A percentile compares a stretch with the other conserved stretches of the same genome.
These are phyloP conservation scores for Apiosordaria backusii DNA, from an alignment of 495 filamentous ascomycete species.

Conservation along the genomic window DNA sequence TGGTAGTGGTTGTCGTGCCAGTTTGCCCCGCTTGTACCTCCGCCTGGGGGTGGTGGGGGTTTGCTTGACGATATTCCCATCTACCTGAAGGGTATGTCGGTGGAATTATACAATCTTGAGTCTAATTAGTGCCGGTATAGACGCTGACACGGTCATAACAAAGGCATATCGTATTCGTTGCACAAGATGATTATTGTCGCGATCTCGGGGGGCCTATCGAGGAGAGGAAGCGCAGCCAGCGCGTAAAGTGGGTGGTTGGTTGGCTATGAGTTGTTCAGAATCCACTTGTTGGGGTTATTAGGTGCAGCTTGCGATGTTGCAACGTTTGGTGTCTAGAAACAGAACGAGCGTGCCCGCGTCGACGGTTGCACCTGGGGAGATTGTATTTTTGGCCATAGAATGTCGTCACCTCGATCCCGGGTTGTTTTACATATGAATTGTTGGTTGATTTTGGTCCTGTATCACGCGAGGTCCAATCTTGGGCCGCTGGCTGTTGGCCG, in stretches of 20 bases:
- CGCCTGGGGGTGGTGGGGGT: slow-evolving; percentile 10
- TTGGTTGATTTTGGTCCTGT: slow-evolving; percentile 4
- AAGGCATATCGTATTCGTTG: slow-evolving; percentile 15
- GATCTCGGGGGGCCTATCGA: not conserved
- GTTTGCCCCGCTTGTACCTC: not conserved
- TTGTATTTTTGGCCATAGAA: not conserved
- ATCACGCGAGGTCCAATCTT: slow-evolving; percentile 9
- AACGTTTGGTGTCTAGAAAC: not conserved
- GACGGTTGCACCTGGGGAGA: not conserved
- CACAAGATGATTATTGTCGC: not conserved
- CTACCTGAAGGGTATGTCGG: not conserved
- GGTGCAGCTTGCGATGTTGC: not conserved
- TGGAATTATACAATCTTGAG: not conserved
- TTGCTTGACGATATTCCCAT: slow-evolving; percentile 25
- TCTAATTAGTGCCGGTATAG: not conserved
- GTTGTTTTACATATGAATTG: not conserved
- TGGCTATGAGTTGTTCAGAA: not conserved
- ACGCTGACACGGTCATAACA: not conserved
- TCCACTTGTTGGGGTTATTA: not conserved
- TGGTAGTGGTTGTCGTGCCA: slow-evolving; percentile 1
- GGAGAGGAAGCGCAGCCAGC: not conserved
- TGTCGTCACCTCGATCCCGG: not conserved
- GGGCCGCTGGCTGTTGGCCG: not conserved
- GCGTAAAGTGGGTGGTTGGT: slow-evolving; percentile 5
- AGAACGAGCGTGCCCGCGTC: not conserved